phyloP scores from a whole-genome alignment of 345 rosid genomes.

The Murraya koenigii region DNA sequence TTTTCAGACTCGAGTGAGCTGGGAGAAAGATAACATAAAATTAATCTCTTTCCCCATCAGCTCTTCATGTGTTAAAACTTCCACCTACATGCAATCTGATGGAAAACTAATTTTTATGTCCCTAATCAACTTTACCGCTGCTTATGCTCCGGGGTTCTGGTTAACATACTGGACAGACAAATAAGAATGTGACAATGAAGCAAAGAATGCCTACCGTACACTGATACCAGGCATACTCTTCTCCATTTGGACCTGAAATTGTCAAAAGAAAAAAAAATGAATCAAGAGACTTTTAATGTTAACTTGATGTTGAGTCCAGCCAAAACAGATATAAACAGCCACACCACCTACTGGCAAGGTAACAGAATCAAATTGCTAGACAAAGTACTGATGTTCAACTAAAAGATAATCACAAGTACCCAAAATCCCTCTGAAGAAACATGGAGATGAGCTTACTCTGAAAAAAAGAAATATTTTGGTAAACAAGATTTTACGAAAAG shows the following conservation, averaged over 20 bases:
- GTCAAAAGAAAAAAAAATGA: not conserved
- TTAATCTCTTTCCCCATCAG: not conserved
- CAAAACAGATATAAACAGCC: not conserved
- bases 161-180: not conserved
- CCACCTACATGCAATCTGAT: not conserved
- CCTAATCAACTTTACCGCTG: not conserved
- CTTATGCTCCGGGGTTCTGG: not conserved
- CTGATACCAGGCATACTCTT: constrained; percentile 97
- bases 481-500: not conserved
- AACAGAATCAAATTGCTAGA: not conserved
- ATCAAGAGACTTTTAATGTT: not conserved
- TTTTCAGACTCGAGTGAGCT: not conserved
- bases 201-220: constrained; percentile 67
- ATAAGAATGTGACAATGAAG: not conserved
- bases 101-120: not conserved
- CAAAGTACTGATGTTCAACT: not conserved
- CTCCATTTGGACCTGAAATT: constrained; percentile 79
- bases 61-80: not conserved
- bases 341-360: not conserved
- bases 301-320: not conserved
- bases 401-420: not conserved
- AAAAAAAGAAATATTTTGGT: not conserved
- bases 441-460: not conserved
- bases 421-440: not conserved
- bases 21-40: not conserved